These are phyloP conservation scores for Rhizopus stolonifer DNA, from an alignment of 371 early-diverging fungal species.

Conservation along the genomic window DNA sequence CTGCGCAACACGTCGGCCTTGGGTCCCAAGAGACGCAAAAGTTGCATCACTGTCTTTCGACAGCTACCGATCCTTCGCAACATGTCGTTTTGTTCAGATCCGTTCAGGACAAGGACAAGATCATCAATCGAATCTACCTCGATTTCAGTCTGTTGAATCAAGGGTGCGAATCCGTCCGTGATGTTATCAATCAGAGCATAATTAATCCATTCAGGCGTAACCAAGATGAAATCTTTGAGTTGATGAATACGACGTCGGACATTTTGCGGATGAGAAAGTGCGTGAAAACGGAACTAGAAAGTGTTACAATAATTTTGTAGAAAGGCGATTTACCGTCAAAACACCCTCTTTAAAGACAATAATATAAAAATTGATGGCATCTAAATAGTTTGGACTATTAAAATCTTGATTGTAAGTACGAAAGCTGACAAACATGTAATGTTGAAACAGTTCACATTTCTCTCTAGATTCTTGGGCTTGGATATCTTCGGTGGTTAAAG, in stretches of 20 bases:
- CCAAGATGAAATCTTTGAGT: constrained; percentile 60
- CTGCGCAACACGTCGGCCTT: constrained; percentile 86
- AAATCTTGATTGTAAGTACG: constrained; percentile 74
- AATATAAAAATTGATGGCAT: constrained; percentile 83
- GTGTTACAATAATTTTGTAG: background rate
- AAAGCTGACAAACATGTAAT: constrained; percentile 92
- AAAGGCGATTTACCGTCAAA: constrained; percentile 47
- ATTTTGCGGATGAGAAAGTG: constrained; percentile 59
- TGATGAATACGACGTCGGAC: constrained; percentile 64
- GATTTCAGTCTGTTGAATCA: constrained; percentile 74
- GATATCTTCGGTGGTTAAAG: constrained; percentile 92
- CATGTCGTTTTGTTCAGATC: constrained; percentile 85
- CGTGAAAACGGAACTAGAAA: constrained; percentile 61
- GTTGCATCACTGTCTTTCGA: constrained; percentile 78
- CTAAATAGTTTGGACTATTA: constrained; percentile 69
- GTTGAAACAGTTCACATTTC: constrained; percentile 89
- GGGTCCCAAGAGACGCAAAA: constrained; percentile 71
- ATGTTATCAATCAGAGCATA: constrained; percentile 89
- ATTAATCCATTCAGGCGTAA: constrained; percentile 86
- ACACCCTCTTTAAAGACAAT: constrained; percentile 71
- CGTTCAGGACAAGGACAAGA: constrained; percentile 73
- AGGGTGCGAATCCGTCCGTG: constrained; percentile 81
- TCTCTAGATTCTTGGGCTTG: constrained; percentile 88
- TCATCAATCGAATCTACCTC: constrained; percentile 94
- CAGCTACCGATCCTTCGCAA: constrained; percentile 82